Percentiles rank a stretch among this genome's conserved stretches.
These are phyloP conservation scores for Phytophthora multivora DNA, from an alignment of 352 stramenopile species.

Conservation along the genomic window DNA sequence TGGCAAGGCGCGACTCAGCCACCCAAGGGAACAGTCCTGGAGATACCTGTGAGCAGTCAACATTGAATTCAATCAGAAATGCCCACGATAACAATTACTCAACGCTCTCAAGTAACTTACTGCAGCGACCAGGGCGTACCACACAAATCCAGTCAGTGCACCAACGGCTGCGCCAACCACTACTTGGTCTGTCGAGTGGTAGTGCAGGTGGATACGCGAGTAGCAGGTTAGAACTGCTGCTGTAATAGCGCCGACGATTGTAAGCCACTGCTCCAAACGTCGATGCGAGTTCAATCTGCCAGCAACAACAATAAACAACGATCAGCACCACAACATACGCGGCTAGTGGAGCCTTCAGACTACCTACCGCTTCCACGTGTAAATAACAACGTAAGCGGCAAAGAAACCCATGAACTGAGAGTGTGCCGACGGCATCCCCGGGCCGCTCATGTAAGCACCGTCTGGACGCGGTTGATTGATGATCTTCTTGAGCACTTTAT, in stretches of 20 bases:
- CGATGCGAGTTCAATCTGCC: constrained; percentile 57
- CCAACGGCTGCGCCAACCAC: constrained; percentile 58
- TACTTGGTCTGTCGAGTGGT: constrained; percentile 82
- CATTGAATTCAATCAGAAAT: not conserved
- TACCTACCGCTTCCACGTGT: constrained; percentile 64
- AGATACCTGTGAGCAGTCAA: constrained; percentile 36
- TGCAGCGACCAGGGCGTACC: constrained; percentile 50
- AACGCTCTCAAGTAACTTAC: constrained; percentile 14
- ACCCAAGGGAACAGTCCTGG: constrained; percentile 65
- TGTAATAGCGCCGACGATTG: constrained; percentile 52
- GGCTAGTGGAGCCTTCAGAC: not conserved
- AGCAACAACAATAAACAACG: not conserved
- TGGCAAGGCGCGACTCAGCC: constrained; percentile 46
- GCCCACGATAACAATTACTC: not conserved
- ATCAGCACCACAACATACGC: not conserved
- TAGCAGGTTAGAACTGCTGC: constrained; percentile 64
- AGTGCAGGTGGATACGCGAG: constrained; percentile 79
- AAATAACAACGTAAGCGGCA: constrained; percentile 66
- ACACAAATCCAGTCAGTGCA: constrained; percentile 44
- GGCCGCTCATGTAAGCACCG: constrained; percentile 65
- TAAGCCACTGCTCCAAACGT: constrained; percentile 62
- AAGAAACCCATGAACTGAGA: constrained; percentile 88
- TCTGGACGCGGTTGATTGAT: constrained; percentile 74
- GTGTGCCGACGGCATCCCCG: constrained; percentile 83
- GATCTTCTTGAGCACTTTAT: constrained; percentile 79